Conservation (phyloP, 2,329 filamentous ascomycete genomes). For the Chaetomiaceae sp. region DNA sequence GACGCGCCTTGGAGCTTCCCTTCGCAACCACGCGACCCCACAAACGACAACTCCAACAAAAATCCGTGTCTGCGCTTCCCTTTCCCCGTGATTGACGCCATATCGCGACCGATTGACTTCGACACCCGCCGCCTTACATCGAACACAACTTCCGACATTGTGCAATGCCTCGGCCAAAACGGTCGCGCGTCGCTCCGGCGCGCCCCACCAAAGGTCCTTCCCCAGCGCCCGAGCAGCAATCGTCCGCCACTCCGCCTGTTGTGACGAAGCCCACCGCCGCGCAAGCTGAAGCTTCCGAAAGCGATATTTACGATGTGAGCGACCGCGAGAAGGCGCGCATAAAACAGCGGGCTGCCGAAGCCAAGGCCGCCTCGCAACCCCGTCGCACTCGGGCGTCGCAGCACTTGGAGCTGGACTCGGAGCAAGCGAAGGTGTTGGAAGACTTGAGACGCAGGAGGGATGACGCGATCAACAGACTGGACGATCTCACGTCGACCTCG, state of each 20-base stretch:
- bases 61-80: too few relatives aligned
- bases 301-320: conserved; percentile 35
- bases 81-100: too few relatives aligned
- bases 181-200: conserved; percentile 24
- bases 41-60: too few relatives aligned
- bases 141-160: too few relatives aligned
- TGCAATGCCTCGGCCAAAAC: conserved; percentile 17
- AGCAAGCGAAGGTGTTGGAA: conserved; percentile 25
- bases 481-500: conserved; percentile 32
- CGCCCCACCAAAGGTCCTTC: conserved; percentile 3
- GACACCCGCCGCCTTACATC: too few relatives aligned
- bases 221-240: conserved; percentile 9
- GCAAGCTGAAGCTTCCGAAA: conserved; percentile 19
- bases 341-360: conserved; percentile 23
- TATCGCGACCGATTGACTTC: too few relatives aligned
- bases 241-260: conserved; percentile 17
- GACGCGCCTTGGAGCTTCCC: not conserved
- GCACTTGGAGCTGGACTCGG: conserved; percentile 15
- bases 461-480: conserved; percentile 36
- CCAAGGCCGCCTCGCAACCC: conserved; percentile 14
- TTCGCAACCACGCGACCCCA: not conserved
- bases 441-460: conserved; percentile 32
- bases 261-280: conserved; percentile 15
- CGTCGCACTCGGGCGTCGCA: conserved; percentile 4
- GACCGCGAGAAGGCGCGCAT: conserved; percentile 32